Base-by-base conservation (phyloP, 192 early-diverging fungal genomes). In the Coemansia sp. region DNA sequence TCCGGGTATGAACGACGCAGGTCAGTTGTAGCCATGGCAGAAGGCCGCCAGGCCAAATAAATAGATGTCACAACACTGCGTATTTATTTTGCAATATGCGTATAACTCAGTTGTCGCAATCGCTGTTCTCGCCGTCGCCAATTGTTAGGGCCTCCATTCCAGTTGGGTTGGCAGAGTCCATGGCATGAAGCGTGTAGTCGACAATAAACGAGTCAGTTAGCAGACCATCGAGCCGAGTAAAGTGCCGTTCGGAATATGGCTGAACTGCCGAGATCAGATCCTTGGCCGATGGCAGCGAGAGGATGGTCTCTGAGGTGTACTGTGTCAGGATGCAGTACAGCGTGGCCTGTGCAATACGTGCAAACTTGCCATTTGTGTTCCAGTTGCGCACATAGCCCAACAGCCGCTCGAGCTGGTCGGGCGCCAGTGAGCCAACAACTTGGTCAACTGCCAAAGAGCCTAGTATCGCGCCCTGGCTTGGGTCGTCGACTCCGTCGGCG, bases 231-330 rank as follows among this genome's bases (percentile, higher is more conserved):
- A 94, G 78, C 35, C 91, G 86, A 55, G 85, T 82, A 69, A 89
- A 93, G 72, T 98, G 95, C 36, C 95, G 87, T 57, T 98, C 92
- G 15, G 93, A 91, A 69, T 97, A 99, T 22, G 95, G 88, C 40
- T 93, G 58, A 26, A 98, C 66, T 18, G 88, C 88, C 19, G 96
- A 87, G 33, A 95, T 76, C 37, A 95, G 59, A 53, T 94, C 91
- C 75, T 94, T 94, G 34, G 88, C 86, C 24, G 88, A 87, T 4
- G 88, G 84, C n/a, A 97, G 73, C 35, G 86, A 82, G 39, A 90
- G 77, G 44, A 98, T 76, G 18, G 82, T 64, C 58, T 92, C 82
- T 0, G 87, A 79, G n/a, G 83, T 76, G 50, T 85, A 87, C 17
- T 77, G 67, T 8, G 80, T 82, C 18, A 98, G 74, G 7, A 97